Percentiles rank a stretch among this genome's conserved stretches.
Conservation (phyloP, 2,329 filamentous ascomycete species). For the Ophiostoma ulmi region DNA sequence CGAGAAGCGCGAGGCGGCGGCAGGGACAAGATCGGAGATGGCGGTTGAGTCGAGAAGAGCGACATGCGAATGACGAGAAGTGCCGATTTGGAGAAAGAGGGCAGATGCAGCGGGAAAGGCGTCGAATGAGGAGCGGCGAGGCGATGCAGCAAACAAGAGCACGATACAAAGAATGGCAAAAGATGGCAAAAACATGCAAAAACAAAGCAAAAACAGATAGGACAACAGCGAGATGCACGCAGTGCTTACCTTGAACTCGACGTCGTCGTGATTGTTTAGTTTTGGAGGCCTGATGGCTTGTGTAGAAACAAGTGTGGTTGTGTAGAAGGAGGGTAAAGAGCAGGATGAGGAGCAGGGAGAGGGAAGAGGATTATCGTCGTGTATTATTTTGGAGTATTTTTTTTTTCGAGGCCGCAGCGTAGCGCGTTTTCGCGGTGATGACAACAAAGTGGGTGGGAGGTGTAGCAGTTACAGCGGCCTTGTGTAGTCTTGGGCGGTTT, state of each 20-base stretch:
- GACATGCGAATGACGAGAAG: neutral
- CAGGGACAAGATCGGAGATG: neutral
- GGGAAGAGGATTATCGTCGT: neutral
- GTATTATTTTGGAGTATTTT: constrained; percentile 8
- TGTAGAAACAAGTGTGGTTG: neutral
- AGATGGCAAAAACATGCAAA: neutral
- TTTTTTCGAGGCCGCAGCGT: constrained; percentile 3
- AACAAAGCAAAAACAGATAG: neutral
- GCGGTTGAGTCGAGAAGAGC: neutral
- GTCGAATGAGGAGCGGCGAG: neutral
- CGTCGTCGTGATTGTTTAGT: neutral
- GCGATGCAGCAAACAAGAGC: neutral
- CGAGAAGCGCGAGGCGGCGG: neutral
- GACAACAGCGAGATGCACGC: neutral
- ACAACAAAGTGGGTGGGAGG: neutral
- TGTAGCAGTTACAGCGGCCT: neutral
- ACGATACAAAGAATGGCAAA: neutral
- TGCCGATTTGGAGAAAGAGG: neutral
- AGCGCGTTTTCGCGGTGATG: constrained; percentile 14
- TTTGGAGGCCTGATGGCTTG: neutral
- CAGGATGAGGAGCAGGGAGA: neutral
- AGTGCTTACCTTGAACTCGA: neutral
- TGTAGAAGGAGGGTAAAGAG: neutral
- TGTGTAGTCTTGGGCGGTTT: no score
- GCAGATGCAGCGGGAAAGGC: neutral